A percentile compares a stretch with the other conserved stretches of the same genome.
phyloP scores from a whole-genome alignment of 805 yeast species.

The Ogataea corticis region DNA sequence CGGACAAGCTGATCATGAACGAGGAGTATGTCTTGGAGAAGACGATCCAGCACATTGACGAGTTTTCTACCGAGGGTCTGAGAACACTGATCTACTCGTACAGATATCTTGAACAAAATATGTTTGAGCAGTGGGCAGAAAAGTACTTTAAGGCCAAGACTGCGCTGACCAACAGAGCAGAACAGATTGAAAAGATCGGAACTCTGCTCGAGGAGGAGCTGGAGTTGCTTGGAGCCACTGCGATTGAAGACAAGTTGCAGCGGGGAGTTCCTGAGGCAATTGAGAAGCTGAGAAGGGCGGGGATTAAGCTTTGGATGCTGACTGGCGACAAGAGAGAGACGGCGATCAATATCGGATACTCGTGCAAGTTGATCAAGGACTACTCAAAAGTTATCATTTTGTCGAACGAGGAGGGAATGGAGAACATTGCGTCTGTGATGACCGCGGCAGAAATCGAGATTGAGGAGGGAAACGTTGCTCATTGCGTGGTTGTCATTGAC shows the following conservation, averaged over 20 bases:
- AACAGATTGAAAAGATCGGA: conserved; percentile 70
- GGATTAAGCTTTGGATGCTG: conserved; percentile 95
- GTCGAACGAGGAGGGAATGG: conserved; percentile 37
- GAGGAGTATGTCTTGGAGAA: conserved; percentile 79
- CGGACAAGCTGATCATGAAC: conserved; percentile 61
- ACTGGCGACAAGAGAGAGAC: conserved; percentile 99
- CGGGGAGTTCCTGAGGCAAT: conserved; percentile 96
- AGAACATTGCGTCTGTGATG: conserved; percentile 65
- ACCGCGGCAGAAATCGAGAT: conserved; percentile 76
- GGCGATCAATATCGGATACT: conserved; percentile 94
- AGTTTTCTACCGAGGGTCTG: conserved; percentile 91
- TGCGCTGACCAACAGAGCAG: conserved; percentile 65
- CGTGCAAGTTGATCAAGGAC: conserved; percentile 90
- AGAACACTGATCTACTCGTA: conserved; percentile 85
- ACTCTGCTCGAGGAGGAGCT: conserved; percentile 68
- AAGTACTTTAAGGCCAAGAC: conserved; percentile 77
- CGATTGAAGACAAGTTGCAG: conserved; percentile 95
- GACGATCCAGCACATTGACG: conserved; percentile 88
- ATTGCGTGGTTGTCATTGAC: conserved; percentile 91
- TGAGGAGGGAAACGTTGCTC: conserved; percentile 77
- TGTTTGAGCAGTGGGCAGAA: conserved; percentile 65
- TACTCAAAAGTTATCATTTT: conserved; percentile 86
- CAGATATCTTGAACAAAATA: conserved; percentile 61
- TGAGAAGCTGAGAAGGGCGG: conserved; percentile 88
- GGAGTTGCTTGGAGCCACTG: conserved; percentile 85